Base-by-base conservation (phyloP, 2,329 filamentous ascomycete genomes). In the Lasiodiplodia hormozganensis region DNA sequence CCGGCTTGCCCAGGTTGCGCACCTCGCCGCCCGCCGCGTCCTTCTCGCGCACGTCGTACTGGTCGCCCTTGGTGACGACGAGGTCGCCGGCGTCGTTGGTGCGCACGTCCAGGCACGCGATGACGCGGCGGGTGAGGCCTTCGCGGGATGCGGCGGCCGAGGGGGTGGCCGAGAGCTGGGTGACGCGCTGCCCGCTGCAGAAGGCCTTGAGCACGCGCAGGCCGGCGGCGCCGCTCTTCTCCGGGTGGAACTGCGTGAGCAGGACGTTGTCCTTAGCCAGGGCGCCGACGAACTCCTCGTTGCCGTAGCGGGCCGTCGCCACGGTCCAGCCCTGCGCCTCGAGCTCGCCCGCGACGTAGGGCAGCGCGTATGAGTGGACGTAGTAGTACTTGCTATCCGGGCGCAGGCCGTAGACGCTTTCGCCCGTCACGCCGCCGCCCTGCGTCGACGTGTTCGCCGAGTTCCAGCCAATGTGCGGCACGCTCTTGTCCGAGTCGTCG, bases 391-490 rank as follows among this genome's bases (percentile, higher is more conserved):
- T 99, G 77, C 92, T 97, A 65, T 86, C 86, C 0, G 92, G 90
- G 34, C 87, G 85, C 66, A 99, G 82, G 68, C 92, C 94, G 79
- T 95, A 97, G 69, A 98, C 87, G 73, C 85, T 87, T 71, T 87
- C 81, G 21, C 81, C 76, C 3, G 75, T 70, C 73, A 76, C 70
- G 67, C 78, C 70, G 67, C 78, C 70, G 79, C 82, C 70, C 4
- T 82, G 72, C 70, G 80, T 74, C 70, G 81, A 78, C 1, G 90
- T 89, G 74, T 90, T 90, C 54, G 96, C 96, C 73, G 90, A 94
- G 81, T 99, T 99, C 96, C 96, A 99, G 67, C 96, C 96, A 79
- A 99, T 99, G 82, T 99, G 96, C 49, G 96, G 96, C n/a, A 99
- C 96, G 47, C 94, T 90, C 82, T 98, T 98, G 74, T 87, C 83